Conservation (phyloP, 2,329 filamentous ascomycete genomes). For the Lizonia empirigonia region DNA sequence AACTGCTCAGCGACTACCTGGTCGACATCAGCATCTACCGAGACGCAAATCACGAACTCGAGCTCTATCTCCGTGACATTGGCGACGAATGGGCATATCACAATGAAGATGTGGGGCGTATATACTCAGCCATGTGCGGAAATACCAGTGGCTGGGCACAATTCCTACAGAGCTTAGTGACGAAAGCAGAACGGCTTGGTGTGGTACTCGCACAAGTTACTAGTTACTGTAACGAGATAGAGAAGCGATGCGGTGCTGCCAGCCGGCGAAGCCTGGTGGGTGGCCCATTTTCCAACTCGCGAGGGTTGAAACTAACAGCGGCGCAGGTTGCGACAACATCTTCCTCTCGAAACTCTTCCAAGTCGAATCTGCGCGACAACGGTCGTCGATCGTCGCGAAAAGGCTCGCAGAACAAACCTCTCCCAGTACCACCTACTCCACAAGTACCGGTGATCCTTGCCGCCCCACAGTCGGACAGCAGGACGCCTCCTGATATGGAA, state of each 20-base stretch:
- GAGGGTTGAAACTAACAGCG: constrained; percentile 17
- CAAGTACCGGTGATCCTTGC: constrained; percentile 13
- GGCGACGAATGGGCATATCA: constrained; percentile 65
- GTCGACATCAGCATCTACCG: constrained; percentile 80
- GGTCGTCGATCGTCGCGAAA: constrained; percentile 42
- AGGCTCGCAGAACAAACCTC: constrained; percentile 44
- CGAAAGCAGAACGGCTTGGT: constrained; percentile 72
- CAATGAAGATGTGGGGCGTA: constrained; percentile 67
- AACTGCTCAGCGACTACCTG: constrained; percentile 75
- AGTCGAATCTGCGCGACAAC: constrained; percentile 42
- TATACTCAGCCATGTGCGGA: constrained; percentile 88
- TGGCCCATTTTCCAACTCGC: constrained; percentile 7
- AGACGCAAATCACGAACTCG: constrained; percentile 76
- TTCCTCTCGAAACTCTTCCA: constrained; percentile 46
- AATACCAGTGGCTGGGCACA: constrained; percentile 90
- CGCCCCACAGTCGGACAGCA: constrained; percentile 2
- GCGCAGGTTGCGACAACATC: constrained; percentile 45
- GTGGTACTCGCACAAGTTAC: constrained; percentile 73
- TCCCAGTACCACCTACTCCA: constrained; percentile 31
- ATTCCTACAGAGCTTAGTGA: constrained; percentile 76
- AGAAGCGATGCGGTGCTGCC: constrained; percentile 80
- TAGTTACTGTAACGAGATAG: constrained; percentile 82
- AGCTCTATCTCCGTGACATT: constrained; percentile 73
- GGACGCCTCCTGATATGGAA: constrained; percentile 20
- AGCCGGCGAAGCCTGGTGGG: constrained; percentile 78